phyloP scores from a whole-genome alignment of 2,329 filamentous ascomycete genomes.

The Stemphylium vesicarium region DNA sequence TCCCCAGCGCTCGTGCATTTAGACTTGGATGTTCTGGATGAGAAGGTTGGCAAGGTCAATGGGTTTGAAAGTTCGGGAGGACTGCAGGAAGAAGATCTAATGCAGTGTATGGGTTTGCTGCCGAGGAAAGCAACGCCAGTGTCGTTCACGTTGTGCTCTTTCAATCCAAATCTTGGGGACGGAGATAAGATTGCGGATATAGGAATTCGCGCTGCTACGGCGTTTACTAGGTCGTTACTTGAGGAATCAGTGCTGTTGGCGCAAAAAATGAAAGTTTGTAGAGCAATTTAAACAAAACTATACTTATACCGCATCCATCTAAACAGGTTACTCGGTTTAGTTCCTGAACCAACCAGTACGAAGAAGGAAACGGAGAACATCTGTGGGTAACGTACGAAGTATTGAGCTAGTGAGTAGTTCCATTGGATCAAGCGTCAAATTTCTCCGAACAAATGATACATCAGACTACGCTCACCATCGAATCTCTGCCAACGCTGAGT shows the following conservation, averaged over 20 bases:
- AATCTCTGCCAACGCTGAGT: neutral
- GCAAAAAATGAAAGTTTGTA: neutral
- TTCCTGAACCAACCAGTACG: no score
- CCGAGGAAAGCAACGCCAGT: slow-evolving; percentile 12
- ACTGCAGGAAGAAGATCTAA: slow-evolving; percentile 25
- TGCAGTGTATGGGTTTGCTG: slow-evolving; percentile 17
- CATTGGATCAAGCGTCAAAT: neutral
- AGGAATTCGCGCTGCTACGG: slow-evolving; percentile 8
- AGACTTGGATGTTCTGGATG: neutral
- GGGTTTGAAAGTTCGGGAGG: neutral
- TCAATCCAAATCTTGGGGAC: slow-evolving; percentile 19
- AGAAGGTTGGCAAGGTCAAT: neutral
- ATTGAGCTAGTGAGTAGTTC: neutral
- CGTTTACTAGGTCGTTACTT: slow-evolving; percentile 1
- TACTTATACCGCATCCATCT: no score
- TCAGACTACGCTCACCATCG: neutral
- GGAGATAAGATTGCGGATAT: slow-evolving; percentile 21
- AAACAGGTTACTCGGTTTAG: no score
- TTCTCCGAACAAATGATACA: neutral
- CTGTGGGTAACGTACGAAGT: neutral
- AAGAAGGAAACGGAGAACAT: no score
- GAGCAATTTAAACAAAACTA: neutral
- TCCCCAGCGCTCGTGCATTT: neutral
- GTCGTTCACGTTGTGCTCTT: slow-evolving; percentile 21
- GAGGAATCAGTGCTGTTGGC: neutral